A percentile compares a stretch with the other conserved stretches of the same genome.
phyloP scores from a whole-genome alignment of 208 protist genomes.

The Crithidia acanthocephali region DNA sequence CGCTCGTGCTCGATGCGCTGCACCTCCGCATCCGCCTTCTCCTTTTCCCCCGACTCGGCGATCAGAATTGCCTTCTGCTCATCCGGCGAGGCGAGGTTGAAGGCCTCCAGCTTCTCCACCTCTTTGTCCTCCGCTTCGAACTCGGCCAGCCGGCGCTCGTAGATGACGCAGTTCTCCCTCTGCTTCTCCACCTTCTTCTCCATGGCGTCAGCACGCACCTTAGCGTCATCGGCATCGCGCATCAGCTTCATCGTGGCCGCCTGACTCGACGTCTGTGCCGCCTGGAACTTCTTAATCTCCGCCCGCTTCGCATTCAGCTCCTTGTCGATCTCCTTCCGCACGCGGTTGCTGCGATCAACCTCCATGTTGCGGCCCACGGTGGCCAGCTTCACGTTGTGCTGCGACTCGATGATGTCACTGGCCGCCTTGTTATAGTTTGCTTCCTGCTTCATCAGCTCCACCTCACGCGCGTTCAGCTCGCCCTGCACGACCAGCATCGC shows the following conservation, averaged over 20 bases:
- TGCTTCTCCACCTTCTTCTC: slow-evolving; percentile 49
- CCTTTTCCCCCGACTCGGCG: slow-evolving; percentile 27
- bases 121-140: slow-evolving; percentile 44
- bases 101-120: slow-evolving; percentile 51
- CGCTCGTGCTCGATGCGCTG: slow-evolving; percentile 40
- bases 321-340: slow-evolving; percentile 37
- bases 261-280: slow-evolving; percentile 31
- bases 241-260: slow-evolving; percentile 28
- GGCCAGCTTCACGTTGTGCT: slow-evolving; percentile 49
- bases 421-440: slow-evolving; percentile 57
- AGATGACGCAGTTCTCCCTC: slow-evolving; percentile 33
- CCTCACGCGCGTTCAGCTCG: slow-evolving; percentile 83
- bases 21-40: slow-evolving; percentile 28
- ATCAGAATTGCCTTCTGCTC: slow-evolving; percentile 51
- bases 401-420: slow-evolving; percentile 38
- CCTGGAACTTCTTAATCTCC: slow-evolving; percentile 41
- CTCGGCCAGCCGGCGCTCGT: slow-evolving; percentile 35
- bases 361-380: slow-evolving; percentile 58
- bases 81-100: slow-evolving; percentile 60
- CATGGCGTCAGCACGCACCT: slow-evolving; percentile 42
- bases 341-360: slow-evolving; percentile 41
- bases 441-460: slow-evolving; percentile 90
- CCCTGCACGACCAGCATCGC: slow-evolving; percentile 77
- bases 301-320: slow-evolving; percentile 44
- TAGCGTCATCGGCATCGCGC: slow-evolving; percentile 48